phyloP scores from a whole-genome alignment of 352 stramenopile genomes.

The Halophytophthora batemanensis region DNA sequence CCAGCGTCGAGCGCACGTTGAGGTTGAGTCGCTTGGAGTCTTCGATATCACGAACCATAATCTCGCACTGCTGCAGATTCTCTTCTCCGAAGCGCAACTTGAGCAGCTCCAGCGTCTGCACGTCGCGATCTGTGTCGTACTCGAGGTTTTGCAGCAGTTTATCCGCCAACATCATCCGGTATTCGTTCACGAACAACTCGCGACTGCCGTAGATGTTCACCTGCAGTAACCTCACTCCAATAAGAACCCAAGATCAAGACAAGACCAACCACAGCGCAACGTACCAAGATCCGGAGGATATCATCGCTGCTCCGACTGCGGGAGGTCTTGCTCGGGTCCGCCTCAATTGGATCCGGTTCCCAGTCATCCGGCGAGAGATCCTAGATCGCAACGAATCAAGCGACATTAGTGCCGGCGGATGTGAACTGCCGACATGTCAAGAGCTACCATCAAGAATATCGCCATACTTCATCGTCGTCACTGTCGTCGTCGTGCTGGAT shows the following conservation, averaged over 20 bases:
- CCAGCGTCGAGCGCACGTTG: conserved; percentile 75
- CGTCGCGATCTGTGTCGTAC: conserved; percentile 93
- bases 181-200: conserved; percentile 99
- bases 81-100: conserved; percentile 96
- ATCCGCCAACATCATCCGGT: conserved; percentile 96
- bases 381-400: conserved; percentile 15
- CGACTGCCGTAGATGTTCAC: conserved; percentile 98
- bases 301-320: conserved; percentile 87
- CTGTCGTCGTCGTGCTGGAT: conserved; percentile 93
- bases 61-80: conserved; percentile 94
- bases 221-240: conserved; percentile 12
- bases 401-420: too few species aligned
- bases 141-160: conserved; percentile 93
- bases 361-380: conserved; percentile 85
- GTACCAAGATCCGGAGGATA: conserved; percentile 95
- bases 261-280: neutral
- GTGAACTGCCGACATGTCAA: neutral
- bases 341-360: conserved; percentile 88
- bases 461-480: conserved; percentile 88
- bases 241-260: neutral
- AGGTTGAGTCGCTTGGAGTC: conserved; percentile 94
- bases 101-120: conserved; percentile 95
- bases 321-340: conserved; percentile 77
- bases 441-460: neutral
- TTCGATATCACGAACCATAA: conserved; percentile 98